Conservation (phyloP, 129 eudicot species). For the Helianthus annuus region HanXRQr2.0-SUNRISE NC_035436.2:96577199-96577698, state of each 20-base stretch:
- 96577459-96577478: constrained; percentile 3
- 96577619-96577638: neutral
- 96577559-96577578: constrained; percentile 78
- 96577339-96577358: constrained; percentile 71
- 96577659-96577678: constrained; percentile 39
- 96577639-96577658: neutral
- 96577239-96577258: neutral
- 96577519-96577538: constrained; percentile 71
- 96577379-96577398: constrained; percentile 71
- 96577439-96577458: neutral
- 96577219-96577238: constrained; percentile 65
- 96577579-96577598: constrained; percentile 74
- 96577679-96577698: constrained; percentile 85
- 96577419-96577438: neutral
- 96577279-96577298: neutral
- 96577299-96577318: constrained; percentile 50
- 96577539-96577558: constrained; percentile 88
- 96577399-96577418: constrained; percentile 56
- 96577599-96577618: neutral
- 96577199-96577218: constrained; percentile 64
- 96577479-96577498: constrained; percentile 83
- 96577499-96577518: constrained; percentile 68
- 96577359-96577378: constrained; percentile 78
- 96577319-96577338: constrained; percentile 74
- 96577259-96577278: neutral